Evolutionary conservation across 768 basidiomycete genomes (phyloP), one percentile per base, ranked within the genome.

Genomic region (Boletus pseudo-olivaceus): DNA sequence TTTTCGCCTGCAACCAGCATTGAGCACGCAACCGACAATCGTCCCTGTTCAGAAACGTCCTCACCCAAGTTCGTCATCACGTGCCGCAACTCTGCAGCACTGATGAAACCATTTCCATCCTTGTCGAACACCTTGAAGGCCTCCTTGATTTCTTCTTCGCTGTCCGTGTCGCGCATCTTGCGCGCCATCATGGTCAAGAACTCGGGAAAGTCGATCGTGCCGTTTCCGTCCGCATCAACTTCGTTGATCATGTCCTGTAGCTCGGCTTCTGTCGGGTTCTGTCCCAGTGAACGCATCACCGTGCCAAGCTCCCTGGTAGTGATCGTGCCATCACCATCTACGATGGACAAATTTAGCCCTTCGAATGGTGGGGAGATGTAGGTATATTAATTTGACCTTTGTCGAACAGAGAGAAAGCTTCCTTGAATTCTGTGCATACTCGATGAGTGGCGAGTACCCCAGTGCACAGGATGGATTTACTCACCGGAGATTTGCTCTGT

Each of bases 51-150:
- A 44, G 40, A 42, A 30, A 43, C 15, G 15, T 29, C 66, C 83
- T 49, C 62, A 89, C 92, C 89, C 54, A 97, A 79, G 69, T 84
- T 92, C 58, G 82, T 88, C 95, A 98, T 96, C 63, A 97, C 92
- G 63, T 89, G 86, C 67, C 87, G 80, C 70, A 97, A 73, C 77
- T 98, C 95, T 2, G 85, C 84, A 5, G 89, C 83, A 34, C 80
- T 87, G 73, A 98, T 97, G 66, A 78, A 89, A 17, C 94, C 95
- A 64, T 93, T 94, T 12, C 90, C 90, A 66, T 98, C 92, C 82
- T 92, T 94, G 74, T 98, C 95, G 65, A 97, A 97, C 51, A 93
- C 92, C 73, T 89, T 90, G 83, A 98, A 98, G 26, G 96, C 96
- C 78, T 95, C 91, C 70, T 84, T 85, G 73, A 98, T 90, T 76